A percentile compares a stretch with the other conserved stretches of the same genome.
phyloP scores from a whole-genome alignment of 352 stramenopile genomes.

The Globisporangium rhizosaccharum region DNA sequence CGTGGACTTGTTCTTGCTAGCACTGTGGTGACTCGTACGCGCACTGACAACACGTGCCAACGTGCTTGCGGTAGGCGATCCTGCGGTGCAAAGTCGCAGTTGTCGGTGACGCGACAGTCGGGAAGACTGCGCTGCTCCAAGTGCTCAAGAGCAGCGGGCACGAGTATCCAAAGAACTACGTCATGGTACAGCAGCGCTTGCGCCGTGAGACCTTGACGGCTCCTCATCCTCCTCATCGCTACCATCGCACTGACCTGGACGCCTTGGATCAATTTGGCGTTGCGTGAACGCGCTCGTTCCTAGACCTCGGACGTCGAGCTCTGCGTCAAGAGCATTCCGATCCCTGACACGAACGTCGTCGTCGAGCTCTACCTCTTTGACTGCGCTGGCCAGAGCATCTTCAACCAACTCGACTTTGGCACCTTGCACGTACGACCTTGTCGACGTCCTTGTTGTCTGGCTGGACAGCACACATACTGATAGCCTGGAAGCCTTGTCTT shows the following conservation, averaged over 20 bases:
- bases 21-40: neutral
- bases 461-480: neutral
- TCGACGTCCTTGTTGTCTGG: neutral
- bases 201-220: neutral
- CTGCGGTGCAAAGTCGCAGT: slow-evolving; percentile 89
- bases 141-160: slow-evolving; percentile 89
- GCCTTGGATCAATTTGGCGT: neutral
- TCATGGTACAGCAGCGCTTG: slow-evolving; percentile 61
- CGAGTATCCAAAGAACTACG: slow-evolving; percentile 94
- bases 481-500: neutral
- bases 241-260: neutral
- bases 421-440: slow-evolving; percentile 49
- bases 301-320: slow-evolving; percentile 90
- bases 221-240: neutral
- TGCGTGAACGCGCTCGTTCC: neutral
- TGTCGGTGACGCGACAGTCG: slow-evolving; percentile 86
- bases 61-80: slow-evolving; percentile 47
- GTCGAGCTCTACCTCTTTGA: slow-evolving; percentile 94
- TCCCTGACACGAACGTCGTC: slow-evolving; percentile 85
- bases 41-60: neutral
- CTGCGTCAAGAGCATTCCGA: slow-evolving; percentile 84
- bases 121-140: slow-evolving; percentile 88
- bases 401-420: slow-evolving; percentile 91
- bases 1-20: neutral
- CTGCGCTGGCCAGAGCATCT: slow-evolving; percentile 90